Evolutionary conservation across 2,329 filamentous ascomycete species (phyloP).

Genomic region (Myriosclerotinia scirpicola): DNA sequence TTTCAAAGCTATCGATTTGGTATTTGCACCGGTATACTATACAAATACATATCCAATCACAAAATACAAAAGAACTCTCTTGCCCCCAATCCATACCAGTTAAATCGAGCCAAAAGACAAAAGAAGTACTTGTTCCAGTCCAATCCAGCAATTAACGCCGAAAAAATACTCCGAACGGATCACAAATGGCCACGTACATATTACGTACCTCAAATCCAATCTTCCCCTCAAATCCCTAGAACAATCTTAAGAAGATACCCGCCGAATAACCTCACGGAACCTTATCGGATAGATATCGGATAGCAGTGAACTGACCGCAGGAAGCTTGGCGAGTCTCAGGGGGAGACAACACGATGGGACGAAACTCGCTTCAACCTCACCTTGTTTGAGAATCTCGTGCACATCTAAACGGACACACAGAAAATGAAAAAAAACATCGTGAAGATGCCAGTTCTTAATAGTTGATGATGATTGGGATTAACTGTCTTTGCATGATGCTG

Average conservation of each 20-base stretch:
- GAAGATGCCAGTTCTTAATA: not conserved
- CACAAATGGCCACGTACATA: slow-evolving; percentile 9
- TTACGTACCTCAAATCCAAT: not conserved
- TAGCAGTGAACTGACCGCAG: slow-evolving; percentile 27
- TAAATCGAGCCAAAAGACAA: not conserved
- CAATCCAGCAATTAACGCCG: slow-evolving; percentile 11
- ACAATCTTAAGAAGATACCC: not conserved
- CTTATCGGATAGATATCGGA: slow-evolving; percentile 22
- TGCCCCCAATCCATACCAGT: not conserved
- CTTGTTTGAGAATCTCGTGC: slow-evolving; percentile 29
- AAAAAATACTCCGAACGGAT: slow-evolving; percentile 2
- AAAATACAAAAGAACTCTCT: no score
- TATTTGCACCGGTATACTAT: slow-evolving; percentile 8
- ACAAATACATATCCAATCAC: not conserved
- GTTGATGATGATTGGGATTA: not conserved
- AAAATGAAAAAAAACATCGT: not conserved
- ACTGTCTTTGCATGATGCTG: not conserved
- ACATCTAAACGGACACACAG: not conserved
- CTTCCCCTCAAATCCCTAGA: not conserved
- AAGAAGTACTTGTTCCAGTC: not conserved
- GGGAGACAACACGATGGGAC: slow-evolving; percentile 26
- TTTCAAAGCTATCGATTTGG: slow-evolving; percentile 3
- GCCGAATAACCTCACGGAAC: slow-evolving; percentile 26
- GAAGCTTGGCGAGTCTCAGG: slow-evolving; percentile 38
- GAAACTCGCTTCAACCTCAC: slow-evolving; percentile 47